Conservation (phyloP, 2,329 filamentous ascomycete species). For the Gaeumannomyces tritici region DNA sequence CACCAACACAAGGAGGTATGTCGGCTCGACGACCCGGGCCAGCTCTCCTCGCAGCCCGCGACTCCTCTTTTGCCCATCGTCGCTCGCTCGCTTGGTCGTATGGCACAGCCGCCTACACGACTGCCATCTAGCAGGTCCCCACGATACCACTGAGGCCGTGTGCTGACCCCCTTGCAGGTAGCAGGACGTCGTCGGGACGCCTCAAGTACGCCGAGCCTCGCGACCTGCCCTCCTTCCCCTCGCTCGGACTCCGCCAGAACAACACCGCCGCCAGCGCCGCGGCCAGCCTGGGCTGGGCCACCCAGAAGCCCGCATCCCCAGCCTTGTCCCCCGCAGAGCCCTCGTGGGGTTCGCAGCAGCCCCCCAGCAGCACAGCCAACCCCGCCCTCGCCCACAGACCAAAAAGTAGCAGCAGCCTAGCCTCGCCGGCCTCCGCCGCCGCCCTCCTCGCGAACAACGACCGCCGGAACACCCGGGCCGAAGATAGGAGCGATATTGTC, state of each 20-base stretch:
- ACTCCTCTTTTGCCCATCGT: conserved; percentile 6
- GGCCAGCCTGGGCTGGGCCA: conserved; percentile 61
- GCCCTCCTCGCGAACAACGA: conserved; percentile 29
- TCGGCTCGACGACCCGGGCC: neutral
- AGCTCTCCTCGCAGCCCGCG: conserved; percentile 15
- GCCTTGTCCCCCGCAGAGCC: conserved; percentile 34
- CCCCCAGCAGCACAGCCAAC: conserved; percentile 18
- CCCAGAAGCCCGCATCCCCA: conserved; percentile 43
- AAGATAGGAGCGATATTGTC: conserved; percentile 44
- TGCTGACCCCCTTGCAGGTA: neutral
- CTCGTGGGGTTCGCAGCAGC: conserved; percentile 32
- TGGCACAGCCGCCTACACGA: neutral
- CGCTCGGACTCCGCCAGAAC: conserved; percentile 47
- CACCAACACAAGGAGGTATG: conserved; percentile 3
- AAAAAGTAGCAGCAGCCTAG: neutral
- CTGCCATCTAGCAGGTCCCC: no score
- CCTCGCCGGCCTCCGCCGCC: conserved; percentile 27
- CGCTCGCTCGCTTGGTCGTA: neutral
- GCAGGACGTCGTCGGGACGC: conserved; percentile 21
- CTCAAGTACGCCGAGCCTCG: conserved; percentile 64
- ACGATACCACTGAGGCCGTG: neutral
- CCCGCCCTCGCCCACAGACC: neutral
- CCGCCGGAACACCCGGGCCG: conserved; percentile 45
- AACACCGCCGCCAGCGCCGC: conserved; percentile 62
- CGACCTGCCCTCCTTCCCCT: conserved; percentile 67